Base-by-base conservation (phyloP, 495 filamentous ascomycete genomes). In the Tuber microsphaerosporum region DNA sequence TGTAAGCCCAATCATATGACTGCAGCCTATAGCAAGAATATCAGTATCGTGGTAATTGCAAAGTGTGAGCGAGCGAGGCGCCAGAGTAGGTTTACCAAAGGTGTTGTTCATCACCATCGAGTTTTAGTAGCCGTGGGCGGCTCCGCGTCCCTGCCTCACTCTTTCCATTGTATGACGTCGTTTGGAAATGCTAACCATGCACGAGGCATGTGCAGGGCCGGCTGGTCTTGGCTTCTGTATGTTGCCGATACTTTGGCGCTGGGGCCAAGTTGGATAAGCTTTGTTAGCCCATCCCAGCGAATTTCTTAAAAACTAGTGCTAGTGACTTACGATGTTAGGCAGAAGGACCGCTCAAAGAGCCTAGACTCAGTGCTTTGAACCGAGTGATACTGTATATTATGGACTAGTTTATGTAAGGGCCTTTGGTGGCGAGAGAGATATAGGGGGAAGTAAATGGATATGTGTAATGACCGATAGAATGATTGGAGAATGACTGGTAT, bases 1-100 rank as follows among this genome's bases (percentile, higher is more conserved):
- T 43, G 37, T 75, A 71, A 6, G 70, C 43, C 71, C 75, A 78
- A 71, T 78, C 80, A 71, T 80, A 80, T 71, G 22, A 42, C 73
- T 76, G 74, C 5, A 72, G 79, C n/a, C 80, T 81, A 51, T 44
- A 71, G 9, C 20, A 69, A 31, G 42, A n/a, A 56, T 22, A 12
- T 56, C 22, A 56, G 48, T 26, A 26, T 26, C 22, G 48, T 56
- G 48, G n/a, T 22, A 56, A 56, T 56, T 1, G 22, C 22, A 56
- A 12, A 16, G 22, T 16, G 8, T 22, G 48, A 16, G 48, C 48
- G n/a, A 26, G 48, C 22, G 9, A 56, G 37, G 37, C 37, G 37
- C 44, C 44, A 17, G 44, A 9, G 10, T 9, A 45, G 2, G 14
- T 16, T 45, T 45, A 14, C 44, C 44, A 14, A 17, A 14, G 44